Conservation (phyloP, 208 protist genomes). For the Trypanosoma lewisi region DNA sequence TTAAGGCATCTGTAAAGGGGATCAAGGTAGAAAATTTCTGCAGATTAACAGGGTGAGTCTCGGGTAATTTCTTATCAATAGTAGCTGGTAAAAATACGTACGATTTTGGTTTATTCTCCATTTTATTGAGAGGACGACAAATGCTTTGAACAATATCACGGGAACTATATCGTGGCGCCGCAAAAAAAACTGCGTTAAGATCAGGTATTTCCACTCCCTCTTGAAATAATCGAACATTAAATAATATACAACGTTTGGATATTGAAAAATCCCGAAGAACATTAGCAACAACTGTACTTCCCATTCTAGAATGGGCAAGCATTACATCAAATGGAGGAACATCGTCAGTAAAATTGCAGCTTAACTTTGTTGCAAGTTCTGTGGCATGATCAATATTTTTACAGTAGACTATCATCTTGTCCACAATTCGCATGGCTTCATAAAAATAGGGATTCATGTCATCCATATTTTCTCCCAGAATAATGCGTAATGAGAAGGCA, state of each 20-base stretch:
- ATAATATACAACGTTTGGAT: slow-evolving; percentile 40
- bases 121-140: slow-evolving; percentile 66
- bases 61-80: slow-evolving; percentile 36
- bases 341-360: slow-evolving; percentile 30
- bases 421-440: slow-evolving; percentile 68
- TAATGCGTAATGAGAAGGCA: slow-evolving; percentile 60
- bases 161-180: slow-evolving; percentile 69
- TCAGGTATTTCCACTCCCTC: slow-evolving; percentile 76
- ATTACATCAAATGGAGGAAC: slow-evolving; percentile 50
- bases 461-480: slow-evolving; percentile 44
- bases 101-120: slow-evolving; percentile 56
- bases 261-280: slow-evolving; percentile 43
- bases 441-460: slow-evolving; percentile 70
- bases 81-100: slow-evolving; percentile 73
- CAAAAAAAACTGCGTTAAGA: slow-evolving; percentile 81
- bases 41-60: slow-evolving; percentile 66
- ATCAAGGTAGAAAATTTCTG: slow-evolving; percentile 70
- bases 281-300: slow-evolving; percentile 33
- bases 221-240: slow-evolving; percentile 82
- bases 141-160: slow-evolving; percentile 85
- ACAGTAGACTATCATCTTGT: slow-evolving; percentile 82
- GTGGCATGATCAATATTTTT: slow-evolving; percentile 57
- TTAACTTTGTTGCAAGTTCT: slow-evolving; percentile 34
- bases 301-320: slow-evolving; percentile 69
- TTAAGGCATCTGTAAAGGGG: slow-evolving; percentile 78